Evolutionary conservation across 2,329 filamentous ascomycete species (phyloP).

Genomic region (Aspergillus eucalypticola): DNA sequence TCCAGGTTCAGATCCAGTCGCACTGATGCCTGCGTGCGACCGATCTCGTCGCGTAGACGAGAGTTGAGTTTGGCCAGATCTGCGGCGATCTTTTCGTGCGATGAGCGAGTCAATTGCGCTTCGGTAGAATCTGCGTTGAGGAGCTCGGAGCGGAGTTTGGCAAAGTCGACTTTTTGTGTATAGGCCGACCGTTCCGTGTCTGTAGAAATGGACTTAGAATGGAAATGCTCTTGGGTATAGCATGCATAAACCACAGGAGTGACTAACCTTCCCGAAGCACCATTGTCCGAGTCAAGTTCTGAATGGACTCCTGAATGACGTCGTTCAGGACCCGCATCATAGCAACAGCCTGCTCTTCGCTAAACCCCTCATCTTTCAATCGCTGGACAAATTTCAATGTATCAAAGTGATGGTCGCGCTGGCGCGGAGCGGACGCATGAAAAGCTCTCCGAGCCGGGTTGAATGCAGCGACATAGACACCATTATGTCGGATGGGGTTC

Average conservation of each 20-base stretch:
- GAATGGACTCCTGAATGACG: conserved; percentile 97
- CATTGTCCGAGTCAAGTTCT: conserved; percentile 97
- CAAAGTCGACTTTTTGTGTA: conserved; percentile 93
- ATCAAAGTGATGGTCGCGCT: conserved; percentile 92
- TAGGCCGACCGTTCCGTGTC: conserved; percentile 58
- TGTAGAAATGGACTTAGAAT: conserved; percentile 22
- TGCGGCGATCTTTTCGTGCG: conserved; percentile 89
- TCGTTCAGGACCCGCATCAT: conserved; percentile 98
- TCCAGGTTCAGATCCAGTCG: conserved; percentile 91
- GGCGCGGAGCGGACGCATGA: conserved; percentile 63
- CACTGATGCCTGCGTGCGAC: conserved; percentile 89
- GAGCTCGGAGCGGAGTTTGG: conserved; percentile 91
- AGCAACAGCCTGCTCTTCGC: conserved; percentile 90
- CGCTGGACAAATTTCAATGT: conserved; percentile 95
- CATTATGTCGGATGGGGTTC: conserved; percentile 47
- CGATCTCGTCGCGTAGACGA: conserved; percentile 87
- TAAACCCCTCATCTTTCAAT: conserved; percentile 87
- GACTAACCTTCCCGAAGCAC: conserved; percentile 85
- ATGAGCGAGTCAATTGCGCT: conserved; percentile 79
- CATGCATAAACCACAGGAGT: background rate
- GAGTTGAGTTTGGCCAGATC: conserved; percentile 93
- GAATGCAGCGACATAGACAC: conserved; percentile 49
- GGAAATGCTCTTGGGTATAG: background rate
- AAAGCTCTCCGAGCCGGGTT: conserved; percentile 51
- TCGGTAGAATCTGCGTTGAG: conserved; percentile 90